These are phyloP conservation scores for Podaxis pistillaris DNA, from an alignment of 768 basidiomycete species.

Conservation along the genomic window DNA sequence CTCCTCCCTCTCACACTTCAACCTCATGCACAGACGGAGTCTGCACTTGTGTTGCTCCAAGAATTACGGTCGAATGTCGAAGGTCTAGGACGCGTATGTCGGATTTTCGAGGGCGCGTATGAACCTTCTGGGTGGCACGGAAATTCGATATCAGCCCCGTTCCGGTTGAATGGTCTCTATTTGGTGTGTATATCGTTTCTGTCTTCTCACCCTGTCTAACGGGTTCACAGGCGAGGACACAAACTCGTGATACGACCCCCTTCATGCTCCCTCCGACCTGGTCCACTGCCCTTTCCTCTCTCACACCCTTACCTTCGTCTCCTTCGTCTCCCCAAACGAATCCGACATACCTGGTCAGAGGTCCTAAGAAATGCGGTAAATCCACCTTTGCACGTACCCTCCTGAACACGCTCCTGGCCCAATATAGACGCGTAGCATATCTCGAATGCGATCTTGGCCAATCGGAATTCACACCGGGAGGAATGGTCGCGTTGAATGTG, in stretches of 20 bases:
- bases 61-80: conserved; percentile 61
- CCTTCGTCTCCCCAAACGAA: conserved; percentile 12
- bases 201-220: background rate
- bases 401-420: conserved; percentile 62
- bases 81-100: conserved; percentile 61
- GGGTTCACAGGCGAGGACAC: conserved; percentile 29
- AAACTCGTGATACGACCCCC: conserved; percentile 36
- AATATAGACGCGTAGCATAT: conserved; percentile 82
- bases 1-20: conserved; percentile 11
- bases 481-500: conserved; percentile 78
- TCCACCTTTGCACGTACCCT: conserved; percentile 81
- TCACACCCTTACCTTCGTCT: conserved; percentile 17
- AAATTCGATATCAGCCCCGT: conserved; percentile 28
- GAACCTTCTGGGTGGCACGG: conserved; percentile 46
- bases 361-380: conserved; percentile 87
- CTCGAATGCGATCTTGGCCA: conserved; percentile 94
- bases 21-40: conserved; percentile 14
- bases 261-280: conserved; percentile 39
- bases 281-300: conserved; percentile 26
- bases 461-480: conserved; percentile 88
- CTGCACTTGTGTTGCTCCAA: conserved; percentile 53
- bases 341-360: conserved; percentile 67
- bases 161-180: conserved; percentile 48
- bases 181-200: conserved; percentile 33
- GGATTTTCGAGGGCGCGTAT: conserved; percentile 64